Percentiles rank a stretch among this genome's conserved stretches.
Evolutionary conservation across 805 yeast species (phyloP).

Genomic region (Lachancea meyersii): DNA sequence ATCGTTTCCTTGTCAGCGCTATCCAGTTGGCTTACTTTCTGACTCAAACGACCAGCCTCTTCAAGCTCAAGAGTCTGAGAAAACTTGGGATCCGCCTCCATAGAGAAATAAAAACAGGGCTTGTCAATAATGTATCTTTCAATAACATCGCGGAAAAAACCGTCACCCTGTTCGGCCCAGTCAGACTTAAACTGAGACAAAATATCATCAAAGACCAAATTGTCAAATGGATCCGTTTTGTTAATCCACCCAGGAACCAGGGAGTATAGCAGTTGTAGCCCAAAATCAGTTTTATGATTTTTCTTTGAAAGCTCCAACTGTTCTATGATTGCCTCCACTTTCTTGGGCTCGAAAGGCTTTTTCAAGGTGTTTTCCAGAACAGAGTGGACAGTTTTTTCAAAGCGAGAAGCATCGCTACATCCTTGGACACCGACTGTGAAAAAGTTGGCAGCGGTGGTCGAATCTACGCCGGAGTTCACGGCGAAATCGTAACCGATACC

Average conservation of each 20-base stretch:
- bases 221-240: conserved; percentile 65
- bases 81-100: conserved; percentile 63
- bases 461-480: conserved; percentile 82
- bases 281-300: conserved; percentile 86
- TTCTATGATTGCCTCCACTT: conserved; percentile 81
- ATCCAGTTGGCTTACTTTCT: conserved; percentile 39
- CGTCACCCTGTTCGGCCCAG: conserved; percentile 45
- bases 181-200: conserved; percentile 57
- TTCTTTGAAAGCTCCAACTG: conserved; percentile 80
- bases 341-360: conserved; percentile 45
- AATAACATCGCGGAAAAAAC: conserved; percentile 55
- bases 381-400: conserved; percentile 43
- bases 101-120: conserved; percentile 63
- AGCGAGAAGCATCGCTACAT: conserved; percentile 41
- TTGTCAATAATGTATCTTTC: conserved; percentile 44
- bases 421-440: conserved; percentile 87
- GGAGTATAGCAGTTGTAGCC: conserved; percentile 66
- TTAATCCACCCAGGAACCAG: conserved; percentile 84
- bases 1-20: conserved; percentile 54
- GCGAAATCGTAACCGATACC: conserved; percentile 82
- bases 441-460: conserved; percentile 66
- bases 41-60: conserved; percentile 49
- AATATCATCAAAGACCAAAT: conserved; percentile 58
- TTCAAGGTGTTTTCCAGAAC: conserved; percentile 42
- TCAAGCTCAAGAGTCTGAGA: conserved; percentile 45